Base-by-base conservation (phyloP, 2,329 filamentous ascomycete genomes). In the Verticillium dahliae region DNA sequence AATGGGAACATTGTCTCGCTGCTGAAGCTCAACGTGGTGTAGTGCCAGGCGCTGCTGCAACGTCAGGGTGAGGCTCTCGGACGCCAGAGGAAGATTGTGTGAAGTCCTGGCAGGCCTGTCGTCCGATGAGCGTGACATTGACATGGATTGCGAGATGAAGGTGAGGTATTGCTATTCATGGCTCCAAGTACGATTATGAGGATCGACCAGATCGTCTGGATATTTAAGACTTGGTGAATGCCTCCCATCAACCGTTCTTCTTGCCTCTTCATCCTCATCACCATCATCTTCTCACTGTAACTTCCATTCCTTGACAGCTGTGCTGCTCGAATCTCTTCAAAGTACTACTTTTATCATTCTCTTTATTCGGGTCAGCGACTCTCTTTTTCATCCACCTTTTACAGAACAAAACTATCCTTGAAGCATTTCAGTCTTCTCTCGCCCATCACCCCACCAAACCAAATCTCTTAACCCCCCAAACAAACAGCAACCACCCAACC, bases 321-420 rank as follows among this genome's bases (percentile, higher is more conserved):
- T 31, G 57, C 57, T 58, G 57, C 34, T 37, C 22, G 45, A 33
- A 34, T 31, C 33, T 58, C 38, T 58, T 58, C 39, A 33, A 34
- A 50, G 14, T 34, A 31, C 35, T 38, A 58, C 56, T 58, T 50
- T 63, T 35, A 58, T 64, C 62, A 58, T 63, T 63, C 59, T 13
- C 37, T 57, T 54, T 41, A 57, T 55, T 45, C 62, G 61, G 61
- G 59, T 62, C 63, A 54, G 62, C 60, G 63, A 52, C 45, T 65
- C 63, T 58, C 62, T 59, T 58, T 54, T 63, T 61, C 45, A 45
- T 39, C 27, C 15, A 45, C 27, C 27, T 59, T 22, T 50, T 45
- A 52, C 7, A 52, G 1, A 4, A 52, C 18, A 52, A 4, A 4
- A 11, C 45, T 22, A 52, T 52, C 45, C 45, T 52, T 18, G 45